Evolutionary conservation across 176 grass and related monocot genomes (phyloP), one percentile per base, ranked within the genome.

Genomic region (Zoysia japonica): DNA sequence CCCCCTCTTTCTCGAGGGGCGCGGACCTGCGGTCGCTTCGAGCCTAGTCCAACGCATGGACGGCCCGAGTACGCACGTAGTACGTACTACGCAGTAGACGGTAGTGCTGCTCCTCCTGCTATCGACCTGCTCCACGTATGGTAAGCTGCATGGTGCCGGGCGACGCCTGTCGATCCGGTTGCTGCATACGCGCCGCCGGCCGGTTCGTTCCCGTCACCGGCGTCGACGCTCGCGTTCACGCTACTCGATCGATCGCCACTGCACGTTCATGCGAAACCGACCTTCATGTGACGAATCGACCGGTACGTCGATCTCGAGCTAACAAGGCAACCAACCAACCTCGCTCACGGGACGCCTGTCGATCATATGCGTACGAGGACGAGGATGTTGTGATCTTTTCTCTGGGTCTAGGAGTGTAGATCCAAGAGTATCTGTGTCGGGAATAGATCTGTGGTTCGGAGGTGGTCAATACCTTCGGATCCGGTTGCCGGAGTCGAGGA

Each of bases 181-280:
- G 51, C 47, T 28, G 76, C 20, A 28, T 28, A 0, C 28, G 28
- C 28, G 28, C 28, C 71, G 50, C 53, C 35, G 11, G 16, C 65
- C 45, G 13, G 60, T 11, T 73, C 2, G 19, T 45, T 67, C 5
- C 41, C 66, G 15, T 46, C 66, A 40, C 14, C 47, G 2, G 47
- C 67, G 2, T 38, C 11, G 28, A 9, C 4, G 47, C 28, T 40
- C 38, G 54, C 55, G 71, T 75, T 8, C 3, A 15, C 61, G 46
- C 60, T 64, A 74, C 70, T 52, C 69, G n/a, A 9, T 43, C 51
- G 71, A 20, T 67, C 52, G 12, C 14, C 3, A 6, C 5, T 16
- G 35, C 46, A 46, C 39, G 67, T 71, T 62, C 43, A 9, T 64
- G 74, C 82, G 82, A 84, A 35, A 62, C 82, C 50, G 65, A 78